phyloP scores from a whole-genome alignment of 2,329 filamentous ascomycete species.

The Sporothrix pseudoabietina region DNA sequence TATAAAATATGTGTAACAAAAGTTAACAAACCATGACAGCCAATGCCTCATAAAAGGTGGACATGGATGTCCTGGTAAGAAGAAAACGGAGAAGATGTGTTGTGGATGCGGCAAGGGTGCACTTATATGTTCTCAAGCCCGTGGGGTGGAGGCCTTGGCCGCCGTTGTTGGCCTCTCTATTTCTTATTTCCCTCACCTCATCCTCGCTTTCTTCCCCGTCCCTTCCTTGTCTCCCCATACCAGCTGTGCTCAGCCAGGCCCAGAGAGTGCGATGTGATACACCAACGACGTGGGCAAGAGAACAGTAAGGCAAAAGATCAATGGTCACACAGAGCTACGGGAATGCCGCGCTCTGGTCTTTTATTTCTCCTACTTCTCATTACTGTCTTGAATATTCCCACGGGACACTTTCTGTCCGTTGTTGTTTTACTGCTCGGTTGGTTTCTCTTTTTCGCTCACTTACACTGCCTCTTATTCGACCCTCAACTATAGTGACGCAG shows the following conservation, averaged over 20 bases:
- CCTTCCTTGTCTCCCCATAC: background rate
- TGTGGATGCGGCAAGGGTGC: slow-evolving; percentile 3
- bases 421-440: background rate
- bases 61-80: background rate
- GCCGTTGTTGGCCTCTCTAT: background rate
- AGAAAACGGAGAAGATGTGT: background rate
- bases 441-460: background rate
- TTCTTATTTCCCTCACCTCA: background rate
- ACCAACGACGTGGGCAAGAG: slow-evolving; percentile 16
- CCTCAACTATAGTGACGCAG: background rate
- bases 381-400: background rate
- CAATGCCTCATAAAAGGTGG: background rate
- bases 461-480: background rate
- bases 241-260: background rate
- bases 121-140: background rate
- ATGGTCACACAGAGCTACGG: slow-evolving; percentile 2
- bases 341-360: slow-evolving; percentile 6
- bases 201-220: too few species aligned
- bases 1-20: background rate
- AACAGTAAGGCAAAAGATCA: background rate
- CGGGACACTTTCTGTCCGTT: background rate
- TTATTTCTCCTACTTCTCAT: background rate
- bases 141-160: background rate
- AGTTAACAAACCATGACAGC: background rate
- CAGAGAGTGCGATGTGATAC: background rate